A percentile compares a stretch with the other conserved stretches of the same genome.
Conservation (phyloP, 352 stramenopile species). For the Phytopythium ostracodes region DNA sequence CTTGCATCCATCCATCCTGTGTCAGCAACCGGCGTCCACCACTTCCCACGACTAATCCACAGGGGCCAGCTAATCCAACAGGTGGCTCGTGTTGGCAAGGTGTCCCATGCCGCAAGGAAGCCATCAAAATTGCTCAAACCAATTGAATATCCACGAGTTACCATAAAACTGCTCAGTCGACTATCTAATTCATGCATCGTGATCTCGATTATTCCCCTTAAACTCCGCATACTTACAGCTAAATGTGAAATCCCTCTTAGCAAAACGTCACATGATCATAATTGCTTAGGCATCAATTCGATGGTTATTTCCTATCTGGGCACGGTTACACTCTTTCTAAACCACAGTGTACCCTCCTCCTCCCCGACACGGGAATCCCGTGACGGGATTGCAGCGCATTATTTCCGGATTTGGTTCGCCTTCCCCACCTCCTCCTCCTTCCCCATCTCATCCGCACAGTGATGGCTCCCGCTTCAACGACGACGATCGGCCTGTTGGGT, state of each 20-base stretch:
- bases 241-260: too few relatives aligned
- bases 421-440: not conserved
- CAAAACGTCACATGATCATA: too few relatives aligned
- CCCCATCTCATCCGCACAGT: not conserved
- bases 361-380: too few relatives aligned
- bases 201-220: not conserved
- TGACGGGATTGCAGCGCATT: not conserved
- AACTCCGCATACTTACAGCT: not conserved
- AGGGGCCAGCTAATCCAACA: not conserved
- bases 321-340: too few relatives aligned
- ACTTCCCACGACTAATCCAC: too few relatives aligned
- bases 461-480: conserved; percentile 54
- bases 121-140: not conserved
- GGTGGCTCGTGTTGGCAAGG: conserved; percentile 1
- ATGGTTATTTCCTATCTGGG: too few relatives aligned
- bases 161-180: not conserved
- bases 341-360: too few relatives aligned
- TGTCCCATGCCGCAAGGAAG: conserved; percentile 1
- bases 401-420: not conserved
- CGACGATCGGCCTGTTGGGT: conserved; percentile 71
- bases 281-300: too few relatives aligned
- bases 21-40: not conserved
- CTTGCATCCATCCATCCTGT: too few relatives aligned
- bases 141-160: not conserved
- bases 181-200: not conserved